These are phyloP conservation scores for Trichoderma breve DNA, from an alignment of 2,329 filamentous ascomycete species.

Conservation along the genomic window DNA sequence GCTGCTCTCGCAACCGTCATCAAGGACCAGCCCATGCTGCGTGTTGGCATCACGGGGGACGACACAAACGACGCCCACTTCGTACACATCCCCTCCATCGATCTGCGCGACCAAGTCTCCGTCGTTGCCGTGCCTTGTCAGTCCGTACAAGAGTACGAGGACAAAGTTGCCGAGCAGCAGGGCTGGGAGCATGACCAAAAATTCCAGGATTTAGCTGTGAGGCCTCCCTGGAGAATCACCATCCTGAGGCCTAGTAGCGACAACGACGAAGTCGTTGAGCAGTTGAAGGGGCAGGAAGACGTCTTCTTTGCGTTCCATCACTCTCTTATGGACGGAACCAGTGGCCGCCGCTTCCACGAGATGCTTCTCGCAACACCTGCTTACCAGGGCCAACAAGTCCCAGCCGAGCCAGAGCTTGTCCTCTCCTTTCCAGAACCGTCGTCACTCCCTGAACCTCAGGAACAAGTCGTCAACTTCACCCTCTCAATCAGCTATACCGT, in stretches of 20 bases:
- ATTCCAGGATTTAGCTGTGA: slow-evolving; percentile 41
- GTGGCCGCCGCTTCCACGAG: slow-evolving; percentile 49
- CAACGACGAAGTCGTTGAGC: slow-evolving; percentile 19
- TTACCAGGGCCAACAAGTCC: not conserved
- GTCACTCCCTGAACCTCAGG: slow-evolving; percentile 39
- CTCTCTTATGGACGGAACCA: slow-evolving; percentile 50
- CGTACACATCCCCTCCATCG: slow-evolving; percentile 41
- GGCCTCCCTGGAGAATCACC: slow-evolving; percentile 49
- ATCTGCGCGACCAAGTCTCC: slow-evolving; percentile 44
- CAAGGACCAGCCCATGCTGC: slow-evolving; percentile 45
- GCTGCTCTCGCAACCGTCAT: slow-evolving; percentile 42
- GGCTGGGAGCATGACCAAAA: slow-evolving; percentile 40
- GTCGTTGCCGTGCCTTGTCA: slow-evolving; percentile 31
- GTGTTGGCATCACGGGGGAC: slow-evolving; percentile 48
- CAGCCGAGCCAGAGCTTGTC: slow-evolving; percentile 17
- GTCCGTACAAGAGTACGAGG: slow-evolving; percentile 31
- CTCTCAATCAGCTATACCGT: slow-evolving; percentile 43
- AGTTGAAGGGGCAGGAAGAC: slow-evolving; percentile 28
- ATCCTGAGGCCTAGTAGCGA: slow-evolving; percentile 31
- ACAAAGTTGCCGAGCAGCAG: slow-evolving; percentile 33
- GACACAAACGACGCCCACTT: slow-evolving; percentile 45
- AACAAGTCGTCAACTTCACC: slow-evolving; percentile 41
- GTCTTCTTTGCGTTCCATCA: slow-evolving; percentile 53
- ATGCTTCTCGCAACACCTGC: slow-evolving; percentile 45
- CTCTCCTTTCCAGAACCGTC: slow-evolving; percentile 33